phyloP scores from a whole-genome alignment of 1,284 basidiomycete species.

The Sporisorium graminicola region DNA sequence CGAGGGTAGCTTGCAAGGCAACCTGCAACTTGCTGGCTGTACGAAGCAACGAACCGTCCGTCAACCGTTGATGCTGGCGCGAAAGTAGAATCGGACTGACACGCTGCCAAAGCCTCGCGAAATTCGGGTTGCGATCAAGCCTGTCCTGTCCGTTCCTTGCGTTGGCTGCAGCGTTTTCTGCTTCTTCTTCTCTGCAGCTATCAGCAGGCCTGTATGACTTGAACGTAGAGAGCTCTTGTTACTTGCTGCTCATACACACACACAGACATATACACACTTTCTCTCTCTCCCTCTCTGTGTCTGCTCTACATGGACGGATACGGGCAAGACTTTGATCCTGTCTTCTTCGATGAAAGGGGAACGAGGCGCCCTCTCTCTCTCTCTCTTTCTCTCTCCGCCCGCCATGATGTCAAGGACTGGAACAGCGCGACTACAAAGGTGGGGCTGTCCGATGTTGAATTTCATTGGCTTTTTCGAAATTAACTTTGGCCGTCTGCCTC shows the following conservation, averaged over 20 bases:
- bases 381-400: neutral
- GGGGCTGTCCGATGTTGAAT: constrained; percentile 2
- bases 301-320: too few relatives aligned
- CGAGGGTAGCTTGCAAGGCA: neutral
- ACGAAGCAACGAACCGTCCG: too few relatives aligned
- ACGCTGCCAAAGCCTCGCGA: neutral
- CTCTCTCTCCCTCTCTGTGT: too few relatives aligned
- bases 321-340: too few relatives aligned
- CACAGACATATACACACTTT: too few relatives aligned
- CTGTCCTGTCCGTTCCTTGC: too few relatives aligned
- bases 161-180: too few relatives aligned
- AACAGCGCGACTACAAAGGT: too few relatives aligned
- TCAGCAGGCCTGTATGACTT: too few relatives aligned
- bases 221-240: too few relatives aligned
- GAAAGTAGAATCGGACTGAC: neutral
- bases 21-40: neutral
- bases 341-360: too few relatives aligned
- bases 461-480: constrained; percentile 1
- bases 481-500: neutral
- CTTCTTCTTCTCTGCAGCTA: neutral
- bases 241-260: too few relatives aligned
- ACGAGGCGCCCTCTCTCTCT: neutral
- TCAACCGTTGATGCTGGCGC: neutral
- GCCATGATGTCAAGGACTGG: neutral
- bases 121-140: neutral